phyloP scores from a whole-genome alignment of 2,329 filamentous ascomycete species.

The Epichloe amarillans region DNA sequence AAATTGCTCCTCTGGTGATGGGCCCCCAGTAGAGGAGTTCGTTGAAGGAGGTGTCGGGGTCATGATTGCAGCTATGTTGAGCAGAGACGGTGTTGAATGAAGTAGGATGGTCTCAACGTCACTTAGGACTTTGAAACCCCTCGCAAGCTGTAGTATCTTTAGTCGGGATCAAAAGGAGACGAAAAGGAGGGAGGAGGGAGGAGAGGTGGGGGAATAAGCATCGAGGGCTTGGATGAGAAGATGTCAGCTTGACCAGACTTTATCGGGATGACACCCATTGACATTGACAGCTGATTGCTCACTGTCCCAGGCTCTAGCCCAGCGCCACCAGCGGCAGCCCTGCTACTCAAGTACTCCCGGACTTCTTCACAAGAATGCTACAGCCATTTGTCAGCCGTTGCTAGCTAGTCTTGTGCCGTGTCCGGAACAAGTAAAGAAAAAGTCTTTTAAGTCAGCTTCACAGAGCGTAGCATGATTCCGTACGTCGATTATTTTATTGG shows the following conservation, averaged over 20 bases:
- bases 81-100: background rate
- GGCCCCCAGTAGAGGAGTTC: constrained; percentile 59
- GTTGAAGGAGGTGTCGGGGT: constrained; percentile 71
- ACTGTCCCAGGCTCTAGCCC: background rate
- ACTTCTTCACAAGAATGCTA: too few species aligned
- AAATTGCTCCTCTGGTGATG: constrained; percentile 77
- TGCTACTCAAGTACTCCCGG: too few species aligned
- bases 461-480: too few species aligned
- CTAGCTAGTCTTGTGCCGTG: too few species aligned
- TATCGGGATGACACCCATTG: background rate
- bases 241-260: background rate
- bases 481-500: too few species aligned
- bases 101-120: background rate
- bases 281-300: background rate
- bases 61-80: constrained; percentile 30
- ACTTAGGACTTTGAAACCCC: background rate
- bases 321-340: too few species aligned
- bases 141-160: too few species aligned
- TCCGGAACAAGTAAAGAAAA: too few species aligned
- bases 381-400: too few species aligned
- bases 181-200: background rate
- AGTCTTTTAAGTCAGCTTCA: too few species aligned
- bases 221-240: background rate
- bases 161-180: too few species aligned
- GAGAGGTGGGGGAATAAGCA: too few species aligned